Evolutionary conservation across 1,284 basidiomycete species (phyloP).

Genomic region (Stygiomarasmius scandens): DNA sequence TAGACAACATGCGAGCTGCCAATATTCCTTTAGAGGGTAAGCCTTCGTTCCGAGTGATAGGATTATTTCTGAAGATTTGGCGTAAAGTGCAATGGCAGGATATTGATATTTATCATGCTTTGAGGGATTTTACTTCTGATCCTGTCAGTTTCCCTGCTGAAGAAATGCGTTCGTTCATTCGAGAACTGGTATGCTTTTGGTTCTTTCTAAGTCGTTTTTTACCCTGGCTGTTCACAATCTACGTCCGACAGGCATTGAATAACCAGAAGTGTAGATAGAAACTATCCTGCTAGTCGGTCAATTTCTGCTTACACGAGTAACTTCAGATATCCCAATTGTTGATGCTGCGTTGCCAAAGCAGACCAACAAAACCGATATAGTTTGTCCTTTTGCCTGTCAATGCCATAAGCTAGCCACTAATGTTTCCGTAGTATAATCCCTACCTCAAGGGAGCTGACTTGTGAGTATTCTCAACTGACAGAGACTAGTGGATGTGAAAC

Average conservation of each 20-base stretch:
- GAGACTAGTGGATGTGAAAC: no score
- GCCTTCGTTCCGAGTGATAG: constrained; percentile 12
- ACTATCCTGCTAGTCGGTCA: no score
- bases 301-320: no score
- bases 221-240: no score
- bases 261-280: constrained; percentile 35
- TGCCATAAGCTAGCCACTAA: neutral
- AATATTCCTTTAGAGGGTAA: constrained; percentile 68
- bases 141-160: constrained; percentile 63
- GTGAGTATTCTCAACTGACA: constrained; percentile 28
- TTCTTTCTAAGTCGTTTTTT: constrained; percentile 4
- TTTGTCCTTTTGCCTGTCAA: neutral
- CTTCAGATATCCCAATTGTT: constrained; percentile 24
- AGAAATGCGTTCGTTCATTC: constrained; percentile 64
- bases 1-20: constrained; percentile 61
- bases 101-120: constrained; percentile 71
- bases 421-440: constrained; percentile 39
- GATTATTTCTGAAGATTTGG: no score
- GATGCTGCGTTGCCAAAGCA: constrained; percentile 24
- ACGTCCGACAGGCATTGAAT: constrained; percentile 31
- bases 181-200: constrained; percentile 56
- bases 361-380: constrained; percentile 23
- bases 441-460: constrained; percentile 44
- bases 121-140: constrained; percentile 71
- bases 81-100: constrained; percentile 83